These are phyloP conservation scores for Phaeolepiota aurea DNA, from an alignment of 768 basidiomycete species.

Conservation along the genomic window DNA sequence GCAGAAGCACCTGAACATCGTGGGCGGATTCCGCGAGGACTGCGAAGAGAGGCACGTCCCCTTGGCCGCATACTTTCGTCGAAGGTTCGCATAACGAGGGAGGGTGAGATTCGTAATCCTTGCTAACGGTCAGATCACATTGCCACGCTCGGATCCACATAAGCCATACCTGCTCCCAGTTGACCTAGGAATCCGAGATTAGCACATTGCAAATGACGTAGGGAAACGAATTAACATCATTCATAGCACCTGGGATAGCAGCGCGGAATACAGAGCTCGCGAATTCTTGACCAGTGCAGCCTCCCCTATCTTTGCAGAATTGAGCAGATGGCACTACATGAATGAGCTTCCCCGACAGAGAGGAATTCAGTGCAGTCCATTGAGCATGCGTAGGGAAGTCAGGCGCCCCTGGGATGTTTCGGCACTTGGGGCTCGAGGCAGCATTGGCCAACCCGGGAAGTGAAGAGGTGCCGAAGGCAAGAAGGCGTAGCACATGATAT, in stretches of 20 bases:
- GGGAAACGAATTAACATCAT: conserved; percentile 7
- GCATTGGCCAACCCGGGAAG: not conserved
- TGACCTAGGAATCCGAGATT: conserved; percentile 2
- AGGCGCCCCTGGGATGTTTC: conserved; percentile 13
- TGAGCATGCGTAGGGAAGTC: conserved; percentile 11
- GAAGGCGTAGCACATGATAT: too few species aligned
- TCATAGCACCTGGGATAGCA: conserved; percentile 12
- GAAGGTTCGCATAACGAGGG: conserved; percentile 17
- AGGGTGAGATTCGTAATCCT: conserved; percentile 17
- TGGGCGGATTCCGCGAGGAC: conserved; percentile 17
- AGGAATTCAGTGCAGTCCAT: conserved; percentile 13
- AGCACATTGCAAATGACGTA: not conserved
- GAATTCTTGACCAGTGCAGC: conserved; percentile 7
- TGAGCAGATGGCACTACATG: conserved; percentile 13
- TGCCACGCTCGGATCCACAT: not conserved
- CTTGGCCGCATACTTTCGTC: conserved; percentile 18
- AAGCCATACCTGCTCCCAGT: conserved; percentile 9
- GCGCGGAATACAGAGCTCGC: conserved; percentile 11
- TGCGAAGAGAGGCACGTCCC: conserved; percentile 19
- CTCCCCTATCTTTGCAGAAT: conserved; percentile 9
- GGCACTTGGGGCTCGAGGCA: conserved; percentile 16
- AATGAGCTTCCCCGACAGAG: conserved; percentile 14
- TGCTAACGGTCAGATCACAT: not conserved
- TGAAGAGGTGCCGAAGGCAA: not conserved
- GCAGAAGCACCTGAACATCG: conserved; percentile 18